Evolutionary conservation across 140 eudicot species (phyloP).

Genomic region (Ambrosia hybrid): DNA sequence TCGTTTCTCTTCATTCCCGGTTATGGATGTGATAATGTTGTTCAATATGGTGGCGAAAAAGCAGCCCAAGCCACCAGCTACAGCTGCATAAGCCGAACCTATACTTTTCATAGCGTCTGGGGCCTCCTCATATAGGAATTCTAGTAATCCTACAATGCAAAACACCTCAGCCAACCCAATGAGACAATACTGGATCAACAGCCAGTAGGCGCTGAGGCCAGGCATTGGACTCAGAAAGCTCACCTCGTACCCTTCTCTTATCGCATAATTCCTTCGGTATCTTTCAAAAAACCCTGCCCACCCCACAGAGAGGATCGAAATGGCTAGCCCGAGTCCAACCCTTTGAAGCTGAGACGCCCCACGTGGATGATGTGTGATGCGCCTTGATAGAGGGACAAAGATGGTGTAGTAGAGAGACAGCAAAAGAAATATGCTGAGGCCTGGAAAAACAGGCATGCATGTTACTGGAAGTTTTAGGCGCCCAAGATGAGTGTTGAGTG

Average conservation of each 20-base stretch:
- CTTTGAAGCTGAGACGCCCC: constrained; percentile 97
- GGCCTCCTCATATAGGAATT: constrained; percentile 84
- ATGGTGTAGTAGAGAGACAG: constrained; percentile 70
- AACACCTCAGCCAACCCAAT: constrained; percentile 90
- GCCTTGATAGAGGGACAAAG: constrained; percentile 73
- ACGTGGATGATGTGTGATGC: constrained; percentile 86
- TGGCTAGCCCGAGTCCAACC: constrained; percentile 85
- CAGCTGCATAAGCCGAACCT: constrained; percentile 95
- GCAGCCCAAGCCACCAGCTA: constrained; percentile 93
- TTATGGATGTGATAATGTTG: constrained; percentile 62
- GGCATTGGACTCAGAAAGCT: constrained; percentile 81
- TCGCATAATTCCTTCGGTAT: constrained; percentile 76
- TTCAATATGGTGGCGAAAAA: constrained; percentile 72
- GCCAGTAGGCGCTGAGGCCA: constrained; percentile 84
- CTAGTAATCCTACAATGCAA: constrained; percentile 88
- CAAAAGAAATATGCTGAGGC: constrained; percentile 78
- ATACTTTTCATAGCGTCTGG: constrained; percentile 97
- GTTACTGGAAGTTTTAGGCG: constrained; percentile 85
- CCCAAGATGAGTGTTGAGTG: constrained; percentile 77
- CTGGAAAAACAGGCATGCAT: constrained; percentile 97
- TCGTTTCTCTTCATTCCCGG: constrained; percentile 44
- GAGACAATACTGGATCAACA: constrained; percentile 86
- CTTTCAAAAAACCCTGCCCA: constrained; percentile 91
- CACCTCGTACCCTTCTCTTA: constrained; percentile 65
- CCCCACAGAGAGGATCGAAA: constrained; percentile 67